Percentiles rank a stretch among this genome's conserved stretches.
Conservation (phyloP, 495 filamentous ascomycete species). For the Neurospora sp. region DNA sequence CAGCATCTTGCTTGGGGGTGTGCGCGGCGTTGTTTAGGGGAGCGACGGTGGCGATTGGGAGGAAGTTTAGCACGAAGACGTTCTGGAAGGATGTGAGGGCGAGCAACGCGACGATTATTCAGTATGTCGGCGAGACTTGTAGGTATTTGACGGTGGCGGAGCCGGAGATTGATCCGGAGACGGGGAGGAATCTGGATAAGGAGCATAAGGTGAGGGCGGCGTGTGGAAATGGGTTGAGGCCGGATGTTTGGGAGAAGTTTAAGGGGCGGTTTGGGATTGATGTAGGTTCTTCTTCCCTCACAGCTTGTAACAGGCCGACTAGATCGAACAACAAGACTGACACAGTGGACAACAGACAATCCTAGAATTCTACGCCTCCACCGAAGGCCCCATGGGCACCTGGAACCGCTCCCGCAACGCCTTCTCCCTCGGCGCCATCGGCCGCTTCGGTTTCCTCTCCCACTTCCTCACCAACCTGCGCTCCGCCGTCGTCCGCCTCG, state of each 20-base stretch:
- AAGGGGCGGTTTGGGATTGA: conserved; percentile 73
- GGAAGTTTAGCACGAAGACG: conserved; percentile 67
- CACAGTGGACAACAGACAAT: conserved; percentile 33
- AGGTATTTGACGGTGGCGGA: conserved; percentile 76
- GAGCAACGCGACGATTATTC: conserved; percentile 66
- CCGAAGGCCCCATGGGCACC: conserved; percentile 60
- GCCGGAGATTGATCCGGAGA: conserved; percentile 51
- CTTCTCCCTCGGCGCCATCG: conserved; percentile 70
- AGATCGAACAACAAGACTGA: too few species aligned
- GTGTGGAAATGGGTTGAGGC: conserved; percentile 82
- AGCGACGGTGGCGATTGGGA: conserved; percentile 60
- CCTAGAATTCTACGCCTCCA: conserved; percentile 83
- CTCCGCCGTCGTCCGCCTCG: conserved; percentile 56
- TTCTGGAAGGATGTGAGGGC: conserved; percentile 74
- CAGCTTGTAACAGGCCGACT: too few species aligned
- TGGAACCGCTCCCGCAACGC: conserved; percentile 71
- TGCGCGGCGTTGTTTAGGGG: conserved; percentile 44
- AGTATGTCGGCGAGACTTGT: conserved; percentile 93
- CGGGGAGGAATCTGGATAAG: conserved; percentile 64
- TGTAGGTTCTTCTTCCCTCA: too few species aligned
- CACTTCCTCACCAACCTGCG: conserved; percentile 36
- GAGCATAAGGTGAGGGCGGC: conserved; percentile 66
- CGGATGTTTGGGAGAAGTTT: conserved; percentile 84
- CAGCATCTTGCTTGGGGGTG: conserved; percentile 63
- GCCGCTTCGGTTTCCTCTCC: conserved; percentile 57